A percentile compares a stretch with the other conserved stretches of the same genome.
phyloP scores from a whole-genome alignment of 2,329 filamentous ascomycete species.

The Alternaria incomplexa region DNA sequence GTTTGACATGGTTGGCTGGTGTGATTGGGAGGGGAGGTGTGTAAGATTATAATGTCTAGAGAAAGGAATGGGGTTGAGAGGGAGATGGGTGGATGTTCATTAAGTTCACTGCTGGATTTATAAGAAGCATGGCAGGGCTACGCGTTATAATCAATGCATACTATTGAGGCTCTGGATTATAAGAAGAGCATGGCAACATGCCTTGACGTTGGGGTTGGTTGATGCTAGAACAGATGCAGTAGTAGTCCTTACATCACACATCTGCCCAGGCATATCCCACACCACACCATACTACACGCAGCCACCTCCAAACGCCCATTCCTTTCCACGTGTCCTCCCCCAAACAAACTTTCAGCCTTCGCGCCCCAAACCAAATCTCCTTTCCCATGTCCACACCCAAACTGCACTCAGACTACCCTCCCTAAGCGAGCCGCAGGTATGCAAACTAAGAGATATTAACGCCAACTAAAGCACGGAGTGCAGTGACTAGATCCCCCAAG shows the following conservation, averaged over 20 bases:
- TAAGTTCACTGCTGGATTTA: too few species aligned
- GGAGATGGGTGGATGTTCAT: too few species aligned
- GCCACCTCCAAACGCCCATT: not conserved
- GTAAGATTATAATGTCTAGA: too few species aligned
- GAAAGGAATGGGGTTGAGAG: too few species aligned
- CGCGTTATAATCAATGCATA: too few species aligned
- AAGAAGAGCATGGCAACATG: too few species aligned
- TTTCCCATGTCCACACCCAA: too few species aligned
- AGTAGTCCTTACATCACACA: not conserved
- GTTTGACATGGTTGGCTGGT: constrained; percentile 12
- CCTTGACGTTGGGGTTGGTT: too few species aligned
- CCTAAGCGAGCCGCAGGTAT: not conserved
- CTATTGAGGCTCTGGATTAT: too few species aligned
- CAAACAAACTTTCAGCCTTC: not conserved
- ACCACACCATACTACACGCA: not conserved
- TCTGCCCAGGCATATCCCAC: not conserved
- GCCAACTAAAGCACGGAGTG: not conserved
- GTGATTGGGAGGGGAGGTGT: constrained; percentile 1
- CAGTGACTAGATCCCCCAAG: not conserved
- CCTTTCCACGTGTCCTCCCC: not conserved
- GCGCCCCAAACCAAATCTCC: too few species aligned
- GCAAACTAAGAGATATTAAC: not conserved
- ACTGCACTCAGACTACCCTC: not conserved
- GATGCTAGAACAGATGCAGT: too few species aligned
- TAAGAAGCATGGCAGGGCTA: too few species aligned